Base-by-base conservation (phyloP, 176 grass and related monocot genomes). In the Cenchrus americanus region DNA sequence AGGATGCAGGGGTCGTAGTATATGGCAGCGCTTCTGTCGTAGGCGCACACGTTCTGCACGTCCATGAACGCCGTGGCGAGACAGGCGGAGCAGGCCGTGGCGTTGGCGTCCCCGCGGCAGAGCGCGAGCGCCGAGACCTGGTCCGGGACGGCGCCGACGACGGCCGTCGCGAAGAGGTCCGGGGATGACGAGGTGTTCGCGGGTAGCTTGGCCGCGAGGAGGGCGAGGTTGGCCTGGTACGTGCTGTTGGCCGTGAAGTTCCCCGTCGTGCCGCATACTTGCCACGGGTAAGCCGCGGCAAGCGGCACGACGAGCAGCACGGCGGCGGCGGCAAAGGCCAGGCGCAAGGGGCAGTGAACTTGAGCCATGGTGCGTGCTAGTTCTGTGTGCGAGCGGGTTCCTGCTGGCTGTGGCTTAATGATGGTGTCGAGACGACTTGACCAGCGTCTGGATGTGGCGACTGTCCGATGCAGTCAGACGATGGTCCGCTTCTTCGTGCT, bases 231-330 rank as follows among this genome's bases (percentile, higher is more conserved):
- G n/a, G 43, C 21, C n/a, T 32, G 43, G 76, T 86, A 91, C 5
- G 66, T 84, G 79, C 75, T 91, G 26, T 86, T 84, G 13, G 68
- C 67, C 0, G 79, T 46, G 62, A 58, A 94, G 64, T 15, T 78
- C 75, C 27, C 60, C 21, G 41, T 66, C 22, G 2, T 34, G 19
- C 74, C 84, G 44, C 90, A 92, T 3, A 44, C 4, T 2, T 54
- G 10, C 83, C 83, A 85, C 5, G 75, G 21, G 18, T 74, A 62
- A 5, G 15, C 76, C 14, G 60, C 69, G 3, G 82, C 17, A 5
- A 21, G 27, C 17, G 60, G 52, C 2, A 21, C 40, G 17, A 37
- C 34, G 34, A 37, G 34, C 34, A 80, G 53, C 57, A 87, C 18
- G 0, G 53, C 53, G 27, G 62, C 8, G 41, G 48, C 63, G 23